Evolutionary conservation across 768 basidiomycete species (phyloP), one percentile per base, ranked within the genome.

Genomic region (Macrocybe gigantea): DNA sequence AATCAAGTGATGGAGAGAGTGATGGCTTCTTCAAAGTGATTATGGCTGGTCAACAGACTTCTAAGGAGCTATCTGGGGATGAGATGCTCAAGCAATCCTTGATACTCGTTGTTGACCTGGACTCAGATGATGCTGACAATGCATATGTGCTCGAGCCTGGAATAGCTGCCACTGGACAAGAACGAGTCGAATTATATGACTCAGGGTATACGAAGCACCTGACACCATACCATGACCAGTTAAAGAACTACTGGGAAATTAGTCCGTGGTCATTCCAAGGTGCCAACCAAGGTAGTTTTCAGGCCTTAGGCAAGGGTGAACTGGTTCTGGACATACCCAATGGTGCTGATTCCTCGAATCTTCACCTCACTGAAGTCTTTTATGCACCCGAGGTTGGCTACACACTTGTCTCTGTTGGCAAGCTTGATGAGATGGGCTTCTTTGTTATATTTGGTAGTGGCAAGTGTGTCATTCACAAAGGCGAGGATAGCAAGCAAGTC

Each of bases 151-250:
- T n/a, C n/a, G 22, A 22, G 22, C 22, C 22, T 22, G 22, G 2
- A 22, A 22, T 22, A 4, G 22, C 2, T 2, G 4, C 22, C 4
- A 4, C 22, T 2, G 22, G 4, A 22, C 4, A 4, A 1, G 22
- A 22, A 33, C 37, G 3, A 49, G 48, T 33, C 35, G 61, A 60
- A 49, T 44, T 60, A 8, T 58, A 59, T 38, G 63, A 71, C 42
- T 70, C 66, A 6, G 65, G 68, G 1, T 51, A 52, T 31, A 63
- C 60, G 1, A 41, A 46, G n/a, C 66, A 68, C 52, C 60, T 70
- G 6, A 57, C 63, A 1, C 65, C 63, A 1, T 64, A 61, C 44
- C 54, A 48, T 10, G 47, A 62, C 13, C 44, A 59, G 30, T 56
- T 67, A 45, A 1, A 48, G 7, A 63, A 56, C 32, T 59, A 60